phyloP scores from a whole-genome alignment of 768 basidiomycete species.

The Fomitopsis serialis region DNA sequence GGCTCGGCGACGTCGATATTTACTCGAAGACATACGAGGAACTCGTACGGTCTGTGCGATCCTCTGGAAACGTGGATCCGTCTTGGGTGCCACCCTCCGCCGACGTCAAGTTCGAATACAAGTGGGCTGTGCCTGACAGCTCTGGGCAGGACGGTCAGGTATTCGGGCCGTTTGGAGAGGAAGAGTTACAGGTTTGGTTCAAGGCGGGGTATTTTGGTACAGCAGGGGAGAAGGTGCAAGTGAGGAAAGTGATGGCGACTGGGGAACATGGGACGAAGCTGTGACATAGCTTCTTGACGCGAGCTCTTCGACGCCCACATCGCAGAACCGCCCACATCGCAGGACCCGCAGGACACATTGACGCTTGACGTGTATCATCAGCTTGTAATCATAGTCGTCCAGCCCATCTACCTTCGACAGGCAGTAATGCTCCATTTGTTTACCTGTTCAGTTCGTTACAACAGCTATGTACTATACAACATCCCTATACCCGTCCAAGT shows the following conservation, averaged over 20 bases:
- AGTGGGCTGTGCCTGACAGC: slow-evolving; percentile 59
- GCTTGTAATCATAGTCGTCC: slow-evolving; percentile 19
- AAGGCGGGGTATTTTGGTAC: slow-evolving; percentile 78
- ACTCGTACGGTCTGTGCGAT: slow-evolving; percentile 69
- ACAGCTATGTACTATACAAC: not conserved
- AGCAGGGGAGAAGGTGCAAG: slow-evolving; percentile 70
- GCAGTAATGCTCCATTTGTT: not conserved
- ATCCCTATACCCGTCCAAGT: not conserved
- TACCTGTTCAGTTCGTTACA: not conserved
- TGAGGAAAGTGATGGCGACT: slow-evolving; percentile 67
- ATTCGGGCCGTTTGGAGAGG: slow-evolving; percentile 79
- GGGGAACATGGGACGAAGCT: slow-evolving; percentile 69
- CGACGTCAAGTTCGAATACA: slow-evolving; percentile 75
- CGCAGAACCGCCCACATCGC: not conserved
- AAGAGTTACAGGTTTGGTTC: slow-evolving; percentile 78
- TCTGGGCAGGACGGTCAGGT: slow-evolving; percentile 40
- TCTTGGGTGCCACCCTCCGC: slow-evolving; percentile 77
- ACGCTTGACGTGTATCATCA: slow-evolving; percentile 17
- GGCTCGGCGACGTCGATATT: slow-evolving; percentile 78
- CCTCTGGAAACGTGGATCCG: slow-evolving; percentile 60
- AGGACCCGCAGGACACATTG: no score
- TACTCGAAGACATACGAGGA: slow-evolving; percentile 86
- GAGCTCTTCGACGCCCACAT: no score
- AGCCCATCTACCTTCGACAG: not conserved
- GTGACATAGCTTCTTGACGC: slow-evolving; percentile 33